Evolutionary conservation across 1,284 basidiomycete species (phyloP).

Genomic region (Pseudozyma sp.): DNA sequence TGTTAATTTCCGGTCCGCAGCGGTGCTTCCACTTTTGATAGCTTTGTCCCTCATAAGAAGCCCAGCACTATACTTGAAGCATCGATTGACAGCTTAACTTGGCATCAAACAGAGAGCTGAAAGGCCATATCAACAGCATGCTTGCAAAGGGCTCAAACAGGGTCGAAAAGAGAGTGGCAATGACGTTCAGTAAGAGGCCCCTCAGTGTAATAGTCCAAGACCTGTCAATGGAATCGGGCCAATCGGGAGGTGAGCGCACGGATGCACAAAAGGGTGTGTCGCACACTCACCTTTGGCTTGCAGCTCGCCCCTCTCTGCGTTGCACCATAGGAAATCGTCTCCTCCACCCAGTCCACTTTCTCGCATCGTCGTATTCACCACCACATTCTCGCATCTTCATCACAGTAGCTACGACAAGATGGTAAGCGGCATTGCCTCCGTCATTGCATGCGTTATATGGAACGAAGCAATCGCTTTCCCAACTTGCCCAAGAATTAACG

Average conservation of each 20-base stretch:
- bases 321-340: constrained; percentile 5
- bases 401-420: constrained; percentile 16
- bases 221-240: not conserved
- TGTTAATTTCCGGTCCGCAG: constrained; percentile 4
- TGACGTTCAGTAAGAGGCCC: not conserved
- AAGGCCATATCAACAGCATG: not conserved
- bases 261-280: constrained; percentile 19
- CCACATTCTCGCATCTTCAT: not conserved
- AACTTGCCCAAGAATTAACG: too few species aligned
- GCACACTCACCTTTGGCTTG: constrained; percentile 3
- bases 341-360: constrained; percentile 23
- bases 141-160: not conserved
- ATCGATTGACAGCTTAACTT: too few species aligned
- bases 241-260: constrained; percentile 31
- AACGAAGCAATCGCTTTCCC: too few species aligned
- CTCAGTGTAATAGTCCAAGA: not conserved
- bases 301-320: constrained; percentile 9
- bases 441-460: not conserved
- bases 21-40: not conserved
- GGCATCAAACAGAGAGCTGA: too few species aligned
- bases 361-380: constrained; percentile 10
- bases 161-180: not conserved
- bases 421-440: constrained; percentile 13
- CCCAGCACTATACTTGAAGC: too few species aligned
- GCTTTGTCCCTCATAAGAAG: not conserved